Evolutionary conservation across 2,329 filamentous ascomycete species (phyloP).

Genomic region (Proliferodiscus dingleyae): DNA sequence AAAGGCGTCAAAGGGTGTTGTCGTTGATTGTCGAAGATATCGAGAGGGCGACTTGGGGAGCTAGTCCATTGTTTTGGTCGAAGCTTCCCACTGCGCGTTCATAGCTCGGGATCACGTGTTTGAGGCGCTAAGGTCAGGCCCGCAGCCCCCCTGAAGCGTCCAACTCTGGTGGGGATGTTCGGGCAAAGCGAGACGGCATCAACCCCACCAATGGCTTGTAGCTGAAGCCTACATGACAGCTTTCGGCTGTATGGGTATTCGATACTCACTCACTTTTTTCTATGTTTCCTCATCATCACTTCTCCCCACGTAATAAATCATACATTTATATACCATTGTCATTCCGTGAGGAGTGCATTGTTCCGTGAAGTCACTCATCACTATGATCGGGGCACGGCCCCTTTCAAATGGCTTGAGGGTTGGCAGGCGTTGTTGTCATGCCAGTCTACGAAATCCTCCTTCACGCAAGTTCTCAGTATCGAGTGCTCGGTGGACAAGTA

Average conservation of each 20-base stretch:
- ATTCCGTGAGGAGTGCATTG: not conserved
- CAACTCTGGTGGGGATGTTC: conserved; percentile 6
- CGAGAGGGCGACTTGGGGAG: conserved; percentile 7
- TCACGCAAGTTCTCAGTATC: conserved; percentile 21
- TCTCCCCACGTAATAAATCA: not conserved
- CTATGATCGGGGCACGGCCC: not conserved
- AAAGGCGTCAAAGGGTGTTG: conserved; percentile 7
- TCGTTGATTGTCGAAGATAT: conserved; percentile 15
- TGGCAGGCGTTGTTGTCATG: not conserved
- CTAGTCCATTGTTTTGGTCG: conserved; percentile 24
- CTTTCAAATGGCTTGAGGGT: conserved; percentile 9
- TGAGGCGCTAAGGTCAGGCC: not conserved
- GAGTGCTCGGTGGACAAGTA: conserved; percentile 19
- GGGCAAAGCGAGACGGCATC: conserved; percentile 15
- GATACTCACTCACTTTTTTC: conserved; percentile 9
- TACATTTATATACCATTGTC: not conserved
- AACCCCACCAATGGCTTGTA: not conserved
- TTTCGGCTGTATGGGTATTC: not conserved
- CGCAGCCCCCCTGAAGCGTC: too few relatives aligned
- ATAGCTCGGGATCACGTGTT: conserved; percentile 10
- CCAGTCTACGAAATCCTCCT: not conserved
- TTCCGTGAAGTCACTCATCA: not conserved
- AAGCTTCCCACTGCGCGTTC: conserved; percentile 8
- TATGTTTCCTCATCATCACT: not conserved
- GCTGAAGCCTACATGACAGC: not conserved